Percentiles rank a stretch among this genome's conserved stretches.
phyloP scores from a whole-genome alignment of 2,329 filamentous ascomycete genomes.

The Fusarium vanettenii region DNA sequence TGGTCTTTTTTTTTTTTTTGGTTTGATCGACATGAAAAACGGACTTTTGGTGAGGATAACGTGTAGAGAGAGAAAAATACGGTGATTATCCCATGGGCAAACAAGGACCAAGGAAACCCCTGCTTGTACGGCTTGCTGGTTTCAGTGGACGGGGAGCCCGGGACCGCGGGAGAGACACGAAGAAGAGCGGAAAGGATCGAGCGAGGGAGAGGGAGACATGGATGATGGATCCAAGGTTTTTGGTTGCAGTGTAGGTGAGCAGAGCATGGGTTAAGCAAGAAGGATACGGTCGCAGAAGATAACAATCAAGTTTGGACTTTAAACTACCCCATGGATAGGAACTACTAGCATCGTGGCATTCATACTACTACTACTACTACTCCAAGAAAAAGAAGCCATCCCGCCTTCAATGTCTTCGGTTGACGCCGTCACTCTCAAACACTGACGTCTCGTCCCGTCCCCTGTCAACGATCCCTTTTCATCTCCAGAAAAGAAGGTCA shows the following conservation, averaged over 20 bases:
- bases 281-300: not conserved
- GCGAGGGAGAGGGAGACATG: slow-evolving; percentile 14
- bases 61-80: not conserved
- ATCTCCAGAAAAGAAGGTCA: slow-evolving; percentile 13
- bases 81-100: slow-evolving; percentile 13
- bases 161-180: slow-evolving; percentile 17
- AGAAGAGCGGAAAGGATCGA: slow-evolving; percentile 8
- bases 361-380: not conserved
- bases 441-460: slow-evolving; percentile 14
- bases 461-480: slow-evolving; percentile 7
- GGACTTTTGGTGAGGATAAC: not conserved
- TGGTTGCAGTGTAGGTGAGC: slow-evolving; percentile 3
- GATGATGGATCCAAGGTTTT: slow-evolving; percentile 6
- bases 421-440: slow-evolving; percentile 7
- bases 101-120: slow-evolving; percentile 6
- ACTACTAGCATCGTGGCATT: not conserved
- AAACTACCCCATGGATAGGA: not conserved
- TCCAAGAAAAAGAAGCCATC: not conserved
- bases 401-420: not conserved
- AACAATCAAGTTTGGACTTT: not conserved
- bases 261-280: not conserved
- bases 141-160: slow-evolving; percentile 28
- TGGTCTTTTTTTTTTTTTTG: not conserved
- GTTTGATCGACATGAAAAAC: slow-evolving; percentile 32
- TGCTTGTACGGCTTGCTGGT: slow-evolving; percentile 16